These are phyloP conservation scores for Thozetella sp. DNA, from an alignment of 495 filamentous ascomycete species.

Conservation along the genomic window DNA sequence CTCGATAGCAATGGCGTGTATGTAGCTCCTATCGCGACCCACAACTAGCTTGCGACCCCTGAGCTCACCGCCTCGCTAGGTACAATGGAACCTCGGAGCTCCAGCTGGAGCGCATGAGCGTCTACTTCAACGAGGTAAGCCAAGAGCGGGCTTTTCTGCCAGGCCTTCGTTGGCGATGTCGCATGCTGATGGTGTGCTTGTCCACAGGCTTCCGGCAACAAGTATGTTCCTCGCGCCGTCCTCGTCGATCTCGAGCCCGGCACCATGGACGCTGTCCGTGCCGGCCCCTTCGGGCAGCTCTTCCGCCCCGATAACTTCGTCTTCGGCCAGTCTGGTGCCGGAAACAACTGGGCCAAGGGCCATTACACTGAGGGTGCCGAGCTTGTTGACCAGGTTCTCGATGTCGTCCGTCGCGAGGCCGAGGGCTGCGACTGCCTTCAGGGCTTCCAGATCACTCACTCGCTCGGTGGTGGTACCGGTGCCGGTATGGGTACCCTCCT, in stretches of 20 bases:
- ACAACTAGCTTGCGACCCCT: constrained; percentile 3
- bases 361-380: constrained; percentile 99
- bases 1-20: constrained; percentile 88
- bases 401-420: constrained; percentile 98
- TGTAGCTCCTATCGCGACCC: constrained; percentile 17
- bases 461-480: constrained; percentile 99
- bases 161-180: neutral
- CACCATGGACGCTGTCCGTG: constrained; percentile 99
- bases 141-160: constrained; percentile 5
- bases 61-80: constrained; percentile 53
- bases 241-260: constrained; percentile 98
- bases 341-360: constrained; percentile 99
- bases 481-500: constrained; percentile 99
- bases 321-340: constrained; percentile 98
- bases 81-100: constrained; percentile 98
- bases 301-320: constrained; percentile 99
- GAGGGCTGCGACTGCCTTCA: constrained; percentile 99
- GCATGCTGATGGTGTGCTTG: constrained; percentile 6
- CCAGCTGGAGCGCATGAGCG: constrained; percentile 99
- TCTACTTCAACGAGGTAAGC: constrained; percentile 99
- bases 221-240: constrained; percentile 99
- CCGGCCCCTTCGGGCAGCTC: constrained; percentile 97
- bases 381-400: constrained; percentile 96
- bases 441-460: constrained; percentile 99
- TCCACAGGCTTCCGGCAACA: constrained; percentile 84